Evolutionary conservation across 2,329 filamentous ascomycete species (phyloP).

Genomic region (Talaromyces funiculosus): DNA sequence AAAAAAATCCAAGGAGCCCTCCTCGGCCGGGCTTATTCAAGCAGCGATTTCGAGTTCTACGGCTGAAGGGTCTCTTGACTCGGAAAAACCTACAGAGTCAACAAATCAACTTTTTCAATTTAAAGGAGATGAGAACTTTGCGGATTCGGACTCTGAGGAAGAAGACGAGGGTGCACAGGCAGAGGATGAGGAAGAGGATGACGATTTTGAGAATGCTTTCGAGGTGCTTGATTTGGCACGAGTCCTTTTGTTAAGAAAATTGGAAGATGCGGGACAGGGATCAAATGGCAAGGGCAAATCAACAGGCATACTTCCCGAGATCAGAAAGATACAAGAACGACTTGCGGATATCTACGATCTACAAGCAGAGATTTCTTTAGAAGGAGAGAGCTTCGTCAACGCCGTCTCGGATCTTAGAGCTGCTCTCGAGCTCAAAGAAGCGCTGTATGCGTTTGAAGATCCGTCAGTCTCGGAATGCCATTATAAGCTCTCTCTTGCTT

Average conservation of each 20-base stretch:
- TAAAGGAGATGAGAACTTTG: constrained; percentile 88
- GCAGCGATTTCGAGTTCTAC: constrained; percentile 22
- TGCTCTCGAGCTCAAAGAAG: constrained; percentile 70
- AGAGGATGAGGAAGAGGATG: constrained; percentile 56
- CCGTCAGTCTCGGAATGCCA: constrained; percentile 89
- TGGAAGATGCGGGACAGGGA: constrained; percentile 46
- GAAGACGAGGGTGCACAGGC: constrained; percentile 41
- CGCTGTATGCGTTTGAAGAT: constrained; percentile 72
- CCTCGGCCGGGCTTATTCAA: constrained; percentile 22
- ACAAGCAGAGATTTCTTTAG: constrained; percentile 91
- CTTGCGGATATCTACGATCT: constrained; percentile 91
- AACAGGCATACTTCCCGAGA: constrained; percentile 34
- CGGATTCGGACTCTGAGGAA: constrained; percentile 61
- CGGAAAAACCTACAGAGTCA: constrained; percentile 20
- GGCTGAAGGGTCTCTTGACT: constrained; percentile 16
- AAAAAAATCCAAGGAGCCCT: constrained; percentile 24
- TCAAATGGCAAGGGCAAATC: constrained; percentile 46
- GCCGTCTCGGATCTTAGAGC: constrained; percentile 80
- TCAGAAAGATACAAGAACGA: constrained; percentile 68
- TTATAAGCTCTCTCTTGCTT: constrained; percentile 89
- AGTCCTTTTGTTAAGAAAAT: constrained; percentile 52
- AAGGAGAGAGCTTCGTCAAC: constrained; percentile 85
- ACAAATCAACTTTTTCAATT: constrained; percentile 77
- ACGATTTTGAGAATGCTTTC: constrained; percentile 60
- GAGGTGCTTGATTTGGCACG: constrained; percentile 60